A percentile compares a stretch with the other conserved stretches of the same genome.
These are phyloP conservation scores for Agapanthus africanus DNA, from an alignment of 106 monocot genomes.

Conservation along the genomic window DNA sequence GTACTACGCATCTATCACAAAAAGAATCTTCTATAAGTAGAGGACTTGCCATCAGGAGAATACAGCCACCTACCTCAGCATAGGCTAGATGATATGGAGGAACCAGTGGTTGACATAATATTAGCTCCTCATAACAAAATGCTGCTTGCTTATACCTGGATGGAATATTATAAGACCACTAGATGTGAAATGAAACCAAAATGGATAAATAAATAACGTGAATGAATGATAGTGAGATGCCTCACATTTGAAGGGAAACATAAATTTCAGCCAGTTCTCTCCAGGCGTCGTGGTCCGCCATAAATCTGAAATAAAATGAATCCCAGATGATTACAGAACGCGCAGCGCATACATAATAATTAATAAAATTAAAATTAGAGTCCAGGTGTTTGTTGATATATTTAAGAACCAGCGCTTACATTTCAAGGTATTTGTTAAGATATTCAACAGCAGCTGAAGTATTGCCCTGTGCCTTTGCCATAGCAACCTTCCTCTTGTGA, in stretches of 20 bases:
- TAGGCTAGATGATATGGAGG: slow-evolving; percentile 82
- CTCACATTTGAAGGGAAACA: slow-evolving; percentile 79
- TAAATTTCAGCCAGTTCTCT: slow-evolving; percentile 98
- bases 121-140: slow-evolving; percentile 94
- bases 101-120: slow-evolving; percentile 71
- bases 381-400: slow-evolving; percentile 82
- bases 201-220: background rate
- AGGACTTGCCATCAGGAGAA: background rate
- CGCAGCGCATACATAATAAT: background rate
- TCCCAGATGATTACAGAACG: slow-evolving; percentile 1
- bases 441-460: slow-evolving; percentile 53
- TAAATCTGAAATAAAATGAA: slow-evolving; percentile 55
- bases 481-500: slow-evolving; percentile 76
- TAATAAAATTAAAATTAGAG: background rate
- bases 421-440: slow-evolving; percentile 90
- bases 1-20: background rate
- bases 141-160: slow-evolving; percentile 95
- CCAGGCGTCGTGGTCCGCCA: slow-evolving; percentile 99
- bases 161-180: slow-evolving; percentile 3
- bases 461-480: slow-evolving; percentile 88
- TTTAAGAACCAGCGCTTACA: slow-evolving; percentile 63
- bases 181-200: background rate
- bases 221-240: background rate
- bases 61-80: slow-evolving; percentile 64
- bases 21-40: background rate